phyloP scores from a whole-genome alignment of 225 moss, liverwort and hornwort genomes.

The Takakia lepidozioides region DNA sequence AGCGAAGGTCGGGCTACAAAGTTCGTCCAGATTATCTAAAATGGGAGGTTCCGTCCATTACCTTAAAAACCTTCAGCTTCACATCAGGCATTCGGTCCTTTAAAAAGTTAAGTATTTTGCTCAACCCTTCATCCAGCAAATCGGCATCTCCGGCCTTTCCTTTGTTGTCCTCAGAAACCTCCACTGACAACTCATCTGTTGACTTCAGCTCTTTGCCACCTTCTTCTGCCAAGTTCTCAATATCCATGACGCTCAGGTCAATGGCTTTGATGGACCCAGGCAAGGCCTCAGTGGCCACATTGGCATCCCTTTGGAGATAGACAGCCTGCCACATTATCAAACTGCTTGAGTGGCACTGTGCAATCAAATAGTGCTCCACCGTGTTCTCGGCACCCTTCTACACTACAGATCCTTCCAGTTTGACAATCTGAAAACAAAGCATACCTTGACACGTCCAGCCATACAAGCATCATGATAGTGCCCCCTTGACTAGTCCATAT shows the following conservation, averaged over 20 bases:
- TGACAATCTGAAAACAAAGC: too few relatives aligned
- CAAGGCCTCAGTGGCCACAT: conserved; percentile 51
- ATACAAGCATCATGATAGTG: too few relatives aligned
- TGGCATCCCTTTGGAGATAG: conserved; percentile 89
- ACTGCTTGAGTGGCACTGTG: too few relatives aligned
- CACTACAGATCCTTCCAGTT: too few relatives aligned
- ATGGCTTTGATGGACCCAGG: conserved; percentile 48
- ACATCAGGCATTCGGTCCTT: conserved; percentile 98
- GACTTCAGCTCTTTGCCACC: conserved; percentile 30
- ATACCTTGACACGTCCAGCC: too few relatives aligned
- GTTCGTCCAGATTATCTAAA: too few relatives aligned
- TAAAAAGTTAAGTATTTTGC: conserved; percentile 90
- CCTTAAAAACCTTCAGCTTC: conserved; percentile 82
- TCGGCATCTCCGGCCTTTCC: conserved; percentile 64
- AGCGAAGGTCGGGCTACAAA: too few relatives aligned
- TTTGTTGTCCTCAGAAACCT: conserved; percentile 50
- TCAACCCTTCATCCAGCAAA: conserved; percentile 83
- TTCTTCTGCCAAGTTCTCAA: conserved; percentile 49
- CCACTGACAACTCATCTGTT: conserved; percentile 34
- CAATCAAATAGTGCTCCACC: too few relatives aligned
- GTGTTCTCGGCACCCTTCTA: too few relatives aligned
- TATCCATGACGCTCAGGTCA: conserved; percentile 46
- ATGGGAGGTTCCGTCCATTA: conserved; percentile 3
- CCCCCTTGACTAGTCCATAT: too few relatives aligned
- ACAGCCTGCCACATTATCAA: conserved; percentile 91